Percentiles rank a stretch among this genome's conserved stretches.
These are phyloP conservation scores for Flaveria sonorensis DNA, from an alignment of 129 eudicot genomes.

Conservation along the genomic window DNA sequence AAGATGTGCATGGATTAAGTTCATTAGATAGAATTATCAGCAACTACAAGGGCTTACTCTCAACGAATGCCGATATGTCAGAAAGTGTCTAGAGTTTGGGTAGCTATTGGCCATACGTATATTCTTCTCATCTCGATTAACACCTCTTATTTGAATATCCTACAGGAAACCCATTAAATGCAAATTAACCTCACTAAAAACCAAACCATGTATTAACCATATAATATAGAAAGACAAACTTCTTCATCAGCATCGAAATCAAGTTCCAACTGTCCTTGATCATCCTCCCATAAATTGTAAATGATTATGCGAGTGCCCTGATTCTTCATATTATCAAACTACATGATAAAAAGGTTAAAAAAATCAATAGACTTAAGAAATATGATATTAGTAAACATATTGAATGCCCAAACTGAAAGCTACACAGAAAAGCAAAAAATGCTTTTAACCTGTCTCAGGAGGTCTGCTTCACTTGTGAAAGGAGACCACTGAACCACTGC, in stretches of 20 bases:
- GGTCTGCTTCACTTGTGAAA: constrained; percentile 83
- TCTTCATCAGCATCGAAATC: constrained; percentile 82
- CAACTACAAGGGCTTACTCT: constrained; percentile 53
- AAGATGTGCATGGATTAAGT: not conserved
- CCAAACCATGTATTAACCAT: constrained; percentile 6
- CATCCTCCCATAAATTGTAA: constrained; percentile 98
- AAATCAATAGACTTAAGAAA: constrained; percentile 7
- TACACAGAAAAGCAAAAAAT: not conserved
- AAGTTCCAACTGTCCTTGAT: constrained; percentile 85
- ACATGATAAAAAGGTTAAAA: constrained; percentile 13
- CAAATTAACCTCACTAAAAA: constrained; percentile 17
- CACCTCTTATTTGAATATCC: constrained; percentile 98
- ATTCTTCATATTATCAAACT: constrained; percentile 80
- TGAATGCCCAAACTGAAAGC: not conserved
- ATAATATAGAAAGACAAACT: constrained; percentile 37
- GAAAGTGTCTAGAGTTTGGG: constrained; percentile 89
- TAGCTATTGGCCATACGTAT: constrained; percentile 75
- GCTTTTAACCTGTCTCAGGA: constrained; percentile 60
- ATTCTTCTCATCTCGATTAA: constrained; percentile 88
- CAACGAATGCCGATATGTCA: constrained; percentile 89
- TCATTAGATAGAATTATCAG: not conserved
- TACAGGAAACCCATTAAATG: constrained; percentile 28
- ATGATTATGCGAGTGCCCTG: constrained; percentile 84
- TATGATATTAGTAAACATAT: not conserved
- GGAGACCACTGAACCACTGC: constrained; percentile 91